A percentile compares a stretch with the other conserved stretches of the same genome.
phyloP scores from a whole-genome alignment of 306 rosid species.

The Quercus wislizeni region DNA sequence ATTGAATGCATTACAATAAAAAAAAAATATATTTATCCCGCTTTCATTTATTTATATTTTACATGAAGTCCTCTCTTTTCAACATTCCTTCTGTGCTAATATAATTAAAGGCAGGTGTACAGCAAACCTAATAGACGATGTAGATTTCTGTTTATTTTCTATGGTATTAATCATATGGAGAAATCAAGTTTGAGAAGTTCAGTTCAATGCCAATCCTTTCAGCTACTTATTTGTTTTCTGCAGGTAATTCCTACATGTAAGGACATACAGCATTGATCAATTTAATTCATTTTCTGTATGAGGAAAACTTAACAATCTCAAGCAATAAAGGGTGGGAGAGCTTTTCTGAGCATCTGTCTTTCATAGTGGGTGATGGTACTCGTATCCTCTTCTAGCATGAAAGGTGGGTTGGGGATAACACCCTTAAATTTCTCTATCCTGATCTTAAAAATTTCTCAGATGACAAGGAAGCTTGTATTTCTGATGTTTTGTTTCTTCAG shows the following conservation, averaged over 20 bases:
- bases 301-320: not conserved
- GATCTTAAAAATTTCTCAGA: no score
- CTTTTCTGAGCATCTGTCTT: no score
- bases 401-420: no score
- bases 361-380: no score
- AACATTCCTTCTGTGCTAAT: not conserved
- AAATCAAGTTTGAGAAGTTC: not conserved
- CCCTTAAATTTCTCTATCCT: no score
- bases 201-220: not conserved
- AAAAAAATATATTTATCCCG: no score
- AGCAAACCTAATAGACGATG: not conserved
- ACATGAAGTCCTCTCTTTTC: not conserved
- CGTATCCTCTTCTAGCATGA: no score
- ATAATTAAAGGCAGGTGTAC: not conserved
- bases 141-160: no score
- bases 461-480: no score
- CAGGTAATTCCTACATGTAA: not conserved
- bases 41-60: not conserved
- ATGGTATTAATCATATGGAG: no score
- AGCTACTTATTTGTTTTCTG: not conserved
- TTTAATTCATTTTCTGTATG: not conserved
- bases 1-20: not conserved
- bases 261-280: not conserved
- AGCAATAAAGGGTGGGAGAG: not conserved
- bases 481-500: no score